Evolutionary conservation across 2,329 filamentous ascomycete species (phyloP), one percentile per base, ranked within the genome.

Genomic region (Stachybotrys chartarum): DNA sequence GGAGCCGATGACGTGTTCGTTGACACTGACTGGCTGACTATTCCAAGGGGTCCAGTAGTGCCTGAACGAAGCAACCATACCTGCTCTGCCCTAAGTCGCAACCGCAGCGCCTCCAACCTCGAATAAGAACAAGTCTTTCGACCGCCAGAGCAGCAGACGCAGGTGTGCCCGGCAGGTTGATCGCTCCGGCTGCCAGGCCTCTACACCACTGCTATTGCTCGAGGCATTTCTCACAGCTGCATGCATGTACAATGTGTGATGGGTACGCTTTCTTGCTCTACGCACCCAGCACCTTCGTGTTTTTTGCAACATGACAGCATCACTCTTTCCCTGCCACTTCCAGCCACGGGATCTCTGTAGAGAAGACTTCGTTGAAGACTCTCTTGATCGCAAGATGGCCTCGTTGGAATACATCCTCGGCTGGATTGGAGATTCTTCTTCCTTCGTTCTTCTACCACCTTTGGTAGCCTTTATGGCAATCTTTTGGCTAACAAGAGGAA

Each of bases 211-310:
- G 63, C 59, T 62, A 57, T 55, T 61, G 56, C 56, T 50, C 55
- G 56, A 59, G 55, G 56, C 55, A 55, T 53, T 57, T 48, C 35
- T 51, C 30, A 42, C 50, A 32, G 50, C 32, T 52, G 50, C 31
- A 17, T 52, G 50, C 50, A 60, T 64, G 59, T 63, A 69, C 63
- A 59, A 71, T 71, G 70, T 68, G 70, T 72, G 66, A 74, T 74
- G 70, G 72, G 74, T 76, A 76, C 63, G 74, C 64, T 60, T 64
- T 61, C 58, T 53, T 61, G 57, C 68, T 70, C 35, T 14, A 14
- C 14, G 35, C 35, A 42, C 35, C 14, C 35, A 14, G 14, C 14
- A 14, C 24, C 35, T 42, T 42, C 35, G 14, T 14, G 35, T 42
- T 42, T 42, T 14, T 42, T 24, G 24, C 24, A 24, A 24, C 24